phyloP scores from a whole-genome alignment of 1,284 basidiomycete species.

The Cutaneotrichosporon sp. region DNA sequence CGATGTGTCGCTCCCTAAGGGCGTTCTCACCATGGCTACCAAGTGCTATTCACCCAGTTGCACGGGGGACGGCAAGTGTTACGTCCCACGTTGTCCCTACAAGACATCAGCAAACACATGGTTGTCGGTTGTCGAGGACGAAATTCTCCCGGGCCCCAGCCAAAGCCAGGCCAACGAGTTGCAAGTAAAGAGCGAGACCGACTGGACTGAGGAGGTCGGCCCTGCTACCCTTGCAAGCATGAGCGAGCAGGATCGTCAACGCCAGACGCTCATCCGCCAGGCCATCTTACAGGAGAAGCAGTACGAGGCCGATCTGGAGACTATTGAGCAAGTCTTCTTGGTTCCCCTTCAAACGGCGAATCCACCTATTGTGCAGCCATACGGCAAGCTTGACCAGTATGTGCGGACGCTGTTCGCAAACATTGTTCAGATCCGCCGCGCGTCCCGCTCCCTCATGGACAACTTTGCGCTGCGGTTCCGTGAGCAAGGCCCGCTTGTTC shows the following conservation, averaged over 20 bases:
- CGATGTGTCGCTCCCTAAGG: conserved; percentile 58
- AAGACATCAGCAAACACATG: conserved; percentile 51
- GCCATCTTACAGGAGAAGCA: conserved; percentile 85
- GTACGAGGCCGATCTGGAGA: conserved; percentile 81
- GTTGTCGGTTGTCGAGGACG: conserved; percentile 19
- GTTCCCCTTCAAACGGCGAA: conserved; percentile 63
- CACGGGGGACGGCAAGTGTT: conserved; percentile 44
- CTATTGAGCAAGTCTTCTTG: conserved; percentile 75
- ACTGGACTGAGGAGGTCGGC: conserved; percentile 72
- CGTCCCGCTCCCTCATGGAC: conserved; percentile 75
- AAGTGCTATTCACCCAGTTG: conserved; percentile 64
- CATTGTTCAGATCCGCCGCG: conserved; percentile 72
- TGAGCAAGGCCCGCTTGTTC: conserved; percentile 77
- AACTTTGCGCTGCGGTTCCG: conserved; percentile 79
- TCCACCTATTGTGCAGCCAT: conserved; percentile 64
- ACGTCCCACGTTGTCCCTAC: conserved; percentile 65
- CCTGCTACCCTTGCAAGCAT: conserved; percentile 62
- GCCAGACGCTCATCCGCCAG: conserved; percentile 87
- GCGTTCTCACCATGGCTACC: conserved; percentile 53
- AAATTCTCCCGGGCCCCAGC: not conserved
- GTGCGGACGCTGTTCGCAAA: conserved; percentile 84
- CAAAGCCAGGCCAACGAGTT: not conserved
- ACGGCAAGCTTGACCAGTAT: conserved; percentile 66
- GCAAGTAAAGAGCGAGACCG: conserved; percentile 7
- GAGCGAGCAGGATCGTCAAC: conserved; percentile 69